Conservation (phyloP, 2,329 filamentous ascomycete genomes). For the Dothideomycetes sp. region DNA sequence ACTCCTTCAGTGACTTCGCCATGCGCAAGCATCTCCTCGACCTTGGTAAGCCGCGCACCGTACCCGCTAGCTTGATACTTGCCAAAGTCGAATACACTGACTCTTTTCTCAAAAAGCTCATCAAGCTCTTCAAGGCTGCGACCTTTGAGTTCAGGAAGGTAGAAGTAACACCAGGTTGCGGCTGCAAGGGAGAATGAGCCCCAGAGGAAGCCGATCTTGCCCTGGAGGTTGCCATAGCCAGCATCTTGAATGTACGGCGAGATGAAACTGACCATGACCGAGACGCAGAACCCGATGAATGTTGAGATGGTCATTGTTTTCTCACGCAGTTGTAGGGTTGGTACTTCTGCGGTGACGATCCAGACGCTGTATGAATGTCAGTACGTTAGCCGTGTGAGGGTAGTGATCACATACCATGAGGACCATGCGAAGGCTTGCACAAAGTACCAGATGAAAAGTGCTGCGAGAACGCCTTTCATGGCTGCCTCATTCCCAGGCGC, state of each 20-base stretch:
- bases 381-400: background rate
- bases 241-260: background rate
- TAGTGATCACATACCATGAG: background rate
- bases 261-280: background rate
- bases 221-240: background rate
- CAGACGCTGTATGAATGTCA: background rate
- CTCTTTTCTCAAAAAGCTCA: constrained; percentile 34
- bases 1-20: background rate
- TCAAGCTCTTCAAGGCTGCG: constrained; percentile 44
- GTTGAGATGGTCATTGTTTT: background rate
- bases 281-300: background rate
- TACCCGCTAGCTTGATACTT: background rate
- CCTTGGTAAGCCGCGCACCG: background rate
- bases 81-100: background rate
- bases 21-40: background rate
- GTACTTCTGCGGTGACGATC: background rate
- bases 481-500: background rate
- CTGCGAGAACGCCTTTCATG: too few species aligned
- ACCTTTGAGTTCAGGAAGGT: constrained; percentile 43
- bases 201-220: constrained; percentile 40
- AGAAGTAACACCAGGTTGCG: constrained; percentile 32
- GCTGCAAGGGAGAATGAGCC: constrained; percentile 24
- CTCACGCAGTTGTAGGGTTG: background rate
- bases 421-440: background rate
- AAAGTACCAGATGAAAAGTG: background rate